Percentiles rank a stretch among this genome's conserved stretches.
Conservation (phyloP, 345 rosid species). For the Eucalyptus marginata region DNA sequence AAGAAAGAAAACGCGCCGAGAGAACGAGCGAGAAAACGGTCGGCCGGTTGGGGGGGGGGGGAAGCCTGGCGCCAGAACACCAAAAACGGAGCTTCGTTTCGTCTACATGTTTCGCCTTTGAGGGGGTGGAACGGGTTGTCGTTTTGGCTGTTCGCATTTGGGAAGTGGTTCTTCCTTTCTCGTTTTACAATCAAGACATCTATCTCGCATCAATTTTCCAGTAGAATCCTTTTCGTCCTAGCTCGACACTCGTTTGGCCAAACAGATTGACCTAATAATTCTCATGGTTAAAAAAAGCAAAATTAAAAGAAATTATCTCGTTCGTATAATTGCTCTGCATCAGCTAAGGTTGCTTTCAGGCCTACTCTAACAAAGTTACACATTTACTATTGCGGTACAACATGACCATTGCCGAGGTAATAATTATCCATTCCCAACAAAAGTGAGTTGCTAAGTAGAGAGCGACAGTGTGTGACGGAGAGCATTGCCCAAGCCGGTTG, state of each 20-base stretch:
- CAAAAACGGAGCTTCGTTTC: not conserved
- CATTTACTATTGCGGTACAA: not conserved
- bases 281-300: not conserved
- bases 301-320: not conserved
- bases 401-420: not conserved
- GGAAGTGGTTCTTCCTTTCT: not conserved
- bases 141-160: not conserved
- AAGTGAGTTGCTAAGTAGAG: not conserved
- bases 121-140: not conserved
- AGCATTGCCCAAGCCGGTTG: not conserved
- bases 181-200: not conserved
- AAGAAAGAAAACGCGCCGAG: not conserved
- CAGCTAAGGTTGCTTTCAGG: not conserved
- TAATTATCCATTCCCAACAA: not conserved
- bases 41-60: not conserved
- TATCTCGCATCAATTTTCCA: not conserved
- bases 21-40: not conserved
- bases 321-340: not conserved
- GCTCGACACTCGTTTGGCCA: not conserved
- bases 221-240: not conserved
- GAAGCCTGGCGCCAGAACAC: not conserved
- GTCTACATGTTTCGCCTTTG: not conserved
- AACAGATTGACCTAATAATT: not conserved
- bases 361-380: not conserved
- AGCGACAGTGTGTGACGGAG: not conserved